Evolutionary conservation across 2,329 filamentous ascomycete species (phyloP).

Genomic region (Ramichloridium luteum): DNA sequence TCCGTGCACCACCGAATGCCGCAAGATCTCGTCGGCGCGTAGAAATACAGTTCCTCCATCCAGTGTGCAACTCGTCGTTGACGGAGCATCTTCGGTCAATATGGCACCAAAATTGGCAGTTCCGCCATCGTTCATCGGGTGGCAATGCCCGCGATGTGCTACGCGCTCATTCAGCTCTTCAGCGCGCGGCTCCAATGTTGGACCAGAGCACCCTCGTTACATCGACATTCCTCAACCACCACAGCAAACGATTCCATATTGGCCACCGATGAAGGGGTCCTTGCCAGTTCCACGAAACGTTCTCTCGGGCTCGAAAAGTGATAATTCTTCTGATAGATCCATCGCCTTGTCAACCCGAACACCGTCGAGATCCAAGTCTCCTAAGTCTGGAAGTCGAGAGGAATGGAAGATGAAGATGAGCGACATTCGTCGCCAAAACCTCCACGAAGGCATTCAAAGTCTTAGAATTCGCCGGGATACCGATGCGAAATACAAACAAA

Average conservation of each 20-base stretch:
- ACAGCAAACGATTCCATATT: conserved; percentile 50
- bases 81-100: too few species aligned
- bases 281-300: conserved; percentile 73
- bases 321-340: conserved; percentile 36
- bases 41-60: too few species aligned
- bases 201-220: conserved; percentile 78
- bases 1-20: background rate
- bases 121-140: too few species aligned
- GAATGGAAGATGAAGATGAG: conserved; percentile 65
- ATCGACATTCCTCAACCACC: conserved; percentile 67
- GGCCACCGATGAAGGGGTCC: conserved; percentile 54
- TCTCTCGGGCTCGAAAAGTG: conserved; percentile 47
- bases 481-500: conserved; percentile 26
- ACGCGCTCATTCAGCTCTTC: conserved; percentile 35
- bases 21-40: background rate
- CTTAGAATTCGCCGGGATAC: conserved; percentile 54
- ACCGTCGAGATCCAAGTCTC: conserved; percentile 10
- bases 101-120: too few species aligned
- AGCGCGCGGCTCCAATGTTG: conserved; percentile 38
- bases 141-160: conserved; percentile 25
- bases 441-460: conserved; percentile 57
- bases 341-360: conserved; percentile 14
- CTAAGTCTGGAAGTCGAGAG: conserved; percentile 35
- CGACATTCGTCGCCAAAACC: conserved; percentile 54
- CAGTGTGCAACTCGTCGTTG: too few species aligned